Evolutionary conservation across 495 filamentous ascomycete genomes (phyloP).

Genomic region (Saxophila tyrrhenica): DNA sequence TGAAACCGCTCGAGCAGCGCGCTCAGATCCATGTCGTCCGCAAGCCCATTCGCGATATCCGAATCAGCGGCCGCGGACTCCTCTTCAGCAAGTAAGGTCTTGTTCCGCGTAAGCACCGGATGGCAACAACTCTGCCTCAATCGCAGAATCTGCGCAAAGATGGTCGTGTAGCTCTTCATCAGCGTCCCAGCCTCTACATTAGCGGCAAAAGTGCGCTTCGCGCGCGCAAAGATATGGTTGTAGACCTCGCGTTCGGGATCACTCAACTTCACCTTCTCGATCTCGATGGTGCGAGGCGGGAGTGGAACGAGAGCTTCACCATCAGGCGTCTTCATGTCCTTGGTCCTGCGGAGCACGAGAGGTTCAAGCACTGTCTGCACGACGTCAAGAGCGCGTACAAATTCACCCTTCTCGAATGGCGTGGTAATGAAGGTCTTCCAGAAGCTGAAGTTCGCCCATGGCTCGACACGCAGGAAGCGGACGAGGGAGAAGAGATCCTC

Average conservation of each 20-base stretch:
- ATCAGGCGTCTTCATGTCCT: conserved; percentile 93
- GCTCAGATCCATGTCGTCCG: conserved; percentile 93
- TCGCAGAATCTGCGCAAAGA: conserved; percentile 91
- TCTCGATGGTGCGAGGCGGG: conserved; percentile 66
- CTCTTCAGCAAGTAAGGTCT: conserved; percentile 74
- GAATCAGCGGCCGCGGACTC: conserved; percentile 70
- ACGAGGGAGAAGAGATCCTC: conserved; percentile 97
- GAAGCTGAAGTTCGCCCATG: conserved; percentile 96
- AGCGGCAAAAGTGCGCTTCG: conserved; percentile 68
- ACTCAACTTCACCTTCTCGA: conserved; percentile 78
- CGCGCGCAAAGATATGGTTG: conserved; percentile 71
- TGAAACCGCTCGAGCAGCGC: conserved; percentile 69
- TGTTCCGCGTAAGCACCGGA: conserved; percentile 76
- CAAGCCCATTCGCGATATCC: conserved; percentile 65
- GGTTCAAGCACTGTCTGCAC: conserved; percentile 95
- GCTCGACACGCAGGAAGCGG: conserved; percentile 82
- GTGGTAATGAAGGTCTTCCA: conserved; percentile 98
- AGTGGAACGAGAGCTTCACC: conserved; percentile 77
- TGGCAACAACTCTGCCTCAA: conserved; percentile 94
- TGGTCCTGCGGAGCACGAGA: conserved; percentile 86
- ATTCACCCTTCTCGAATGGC: conserved; percentile 91
- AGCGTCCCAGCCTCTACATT: conserved; percentile 87
- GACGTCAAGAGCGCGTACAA: conserved; percentile 83
- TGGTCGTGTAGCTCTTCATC: conserved; percentile 86
- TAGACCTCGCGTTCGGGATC: conserved; percentile 81